Conservation (phyloP, 192 early-diverging fungal genomes). For the Coemansia biformis region DNA sequence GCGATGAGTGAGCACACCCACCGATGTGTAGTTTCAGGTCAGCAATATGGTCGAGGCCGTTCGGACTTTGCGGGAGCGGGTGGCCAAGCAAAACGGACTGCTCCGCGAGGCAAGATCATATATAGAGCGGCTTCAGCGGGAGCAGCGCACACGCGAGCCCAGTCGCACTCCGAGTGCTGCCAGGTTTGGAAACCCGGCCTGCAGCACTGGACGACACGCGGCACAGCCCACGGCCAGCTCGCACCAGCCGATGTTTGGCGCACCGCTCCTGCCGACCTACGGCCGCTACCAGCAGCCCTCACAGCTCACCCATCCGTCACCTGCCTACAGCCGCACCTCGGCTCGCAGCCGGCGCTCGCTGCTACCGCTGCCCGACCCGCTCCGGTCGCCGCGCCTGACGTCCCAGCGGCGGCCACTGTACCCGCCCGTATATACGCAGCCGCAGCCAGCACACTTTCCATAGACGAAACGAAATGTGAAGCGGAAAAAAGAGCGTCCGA, state of each 20-base stretch:
- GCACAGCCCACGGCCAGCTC: too few relatives aligned
- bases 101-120: slow-evolving; percentile 20
- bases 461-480: background rate
- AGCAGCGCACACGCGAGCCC: background rate
- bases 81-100: slow-evolving; percentile 24
- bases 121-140: slow-evolving; percentile 15
- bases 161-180: background rate
- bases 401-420: slow-evolving; percentile 15
- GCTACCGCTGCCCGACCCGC: background rate
- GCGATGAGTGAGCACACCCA: background rate
- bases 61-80: slow-evolving; percentile 8
- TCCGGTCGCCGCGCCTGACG: background rate
- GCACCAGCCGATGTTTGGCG: too few relatives aligned
- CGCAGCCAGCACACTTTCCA: background rate
- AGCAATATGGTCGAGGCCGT: slow-evolving; percentile 29
- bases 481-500: background rate
- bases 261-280: too few relatives aligned
- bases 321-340: background rate
- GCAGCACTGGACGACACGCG: too few relatives aligned
- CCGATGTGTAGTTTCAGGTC: slow-evolving; percentile 28
- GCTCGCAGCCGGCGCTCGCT: background rate
- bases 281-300: too few relatives aligned
- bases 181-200: too few relatives aligned
- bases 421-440: slow-evolving; percentile 5
- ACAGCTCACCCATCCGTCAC: background rate